Evolutionary conservation across 768 basidiomycete species (phyloP).

Genomic region (Russula sp.): DNA sequence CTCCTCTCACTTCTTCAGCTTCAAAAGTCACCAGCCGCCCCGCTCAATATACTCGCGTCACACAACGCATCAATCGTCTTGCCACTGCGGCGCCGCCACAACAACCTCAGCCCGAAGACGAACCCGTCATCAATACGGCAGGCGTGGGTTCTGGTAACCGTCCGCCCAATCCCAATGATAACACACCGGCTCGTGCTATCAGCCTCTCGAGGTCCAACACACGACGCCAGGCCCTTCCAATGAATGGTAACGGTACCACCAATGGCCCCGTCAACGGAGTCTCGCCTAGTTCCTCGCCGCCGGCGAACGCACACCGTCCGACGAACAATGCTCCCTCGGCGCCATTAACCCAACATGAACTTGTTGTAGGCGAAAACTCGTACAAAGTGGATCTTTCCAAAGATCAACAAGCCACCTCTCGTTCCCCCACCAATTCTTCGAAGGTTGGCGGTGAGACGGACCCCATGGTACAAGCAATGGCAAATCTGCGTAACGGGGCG

Average conservation of each 20-base stretch:
- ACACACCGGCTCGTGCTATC: conserved; percentile 35
- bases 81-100: conserved; percentile 37
- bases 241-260: conserved; percentile 2
- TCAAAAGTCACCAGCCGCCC: conserved; percentile 54
- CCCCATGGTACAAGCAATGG: conserved; percentile 41
- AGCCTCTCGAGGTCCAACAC: conserved; percentile 36
- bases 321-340: background rate
- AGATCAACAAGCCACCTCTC: conserved; percentile 55
- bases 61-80: conserved; percentile 38
- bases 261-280: conserved; percentile 17
- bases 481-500: conserved; percentile 35
- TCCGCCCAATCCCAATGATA: conserved; percentile 38
- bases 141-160: conserved; percentile 69
- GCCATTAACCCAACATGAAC: conserved; percentile 40
- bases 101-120: conserved; percentile 41
- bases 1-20: conserved; percentile 59
- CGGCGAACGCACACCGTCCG: conserved; percentile 6
- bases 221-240: conserved; percentile 20
- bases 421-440: conserved; percentile 2
- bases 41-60: conserved; percentile 50
- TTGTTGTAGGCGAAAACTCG: conserved; percentile 64
- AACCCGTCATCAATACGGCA: conserved; percentile 53
- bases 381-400: conserved; percentile 63
- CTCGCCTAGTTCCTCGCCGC: conserved; percentile 22
- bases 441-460: conserved; percentile 39